Evolutionary conservation across 345 rosid genomes (phyloP), one percentile per base, ranked within the genome.

Genomic region (Melaleuca alternifolia): DNA sequence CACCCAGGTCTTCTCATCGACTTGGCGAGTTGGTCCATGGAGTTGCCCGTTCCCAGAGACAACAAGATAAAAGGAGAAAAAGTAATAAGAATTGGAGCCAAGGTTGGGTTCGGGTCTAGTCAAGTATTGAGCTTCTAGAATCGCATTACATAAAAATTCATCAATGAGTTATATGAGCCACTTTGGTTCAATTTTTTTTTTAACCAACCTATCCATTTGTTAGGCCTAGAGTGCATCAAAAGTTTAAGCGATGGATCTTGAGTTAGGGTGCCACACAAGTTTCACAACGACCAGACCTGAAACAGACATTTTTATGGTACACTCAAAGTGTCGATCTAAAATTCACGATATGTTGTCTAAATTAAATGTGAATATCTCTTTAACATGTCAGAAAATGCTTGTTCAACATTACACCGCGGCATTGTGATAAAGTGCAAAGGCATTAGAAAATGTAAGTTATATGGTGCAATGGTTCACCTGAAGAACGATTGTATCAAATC

Each of bases 281-380:
- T 65, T 65, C 48, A 33, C 0, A 59, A 59, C 6, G 1, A 65
- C 7, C 0, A 33, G 2, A 16, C 24, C 21, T 1, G 1, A 33
- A 33, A 16, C 5, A 65, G 1, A 16, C 4, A 0, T 6, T 65
- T 30, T 65, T 33, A 8, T 33, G 11, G 18, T 33, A 37, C 79
- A 65, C 1, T 2, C 0, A 0, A 0, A 16, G 5, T 5, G n/a
- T n/a, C n/a, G n/a, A n/a, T n/a, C n/a, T n/a, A n/a, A n/a, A n/a
- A n/a, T n/a, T n/a, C n/a, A n/a, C n/a, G n/a, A n/a, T n/a, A n/a
- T n/a, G n/a, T n/a, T n/a, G n/a, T n/a, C n/a, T n/a, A n/a, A n/a
- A n/a, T n/a, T n/a, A n/a, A n/a, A n/a, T n/a, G n/a, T n/a, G n/a
- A n/a, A n/a, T n/a, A n/a, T n/a, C n/a, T n/a, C n/a, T n/a, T n/a